phyloP scores from a whole-genome alignment of 495 filamentous ascomycete species.

The Aspergillus cavernicola region DNA sequence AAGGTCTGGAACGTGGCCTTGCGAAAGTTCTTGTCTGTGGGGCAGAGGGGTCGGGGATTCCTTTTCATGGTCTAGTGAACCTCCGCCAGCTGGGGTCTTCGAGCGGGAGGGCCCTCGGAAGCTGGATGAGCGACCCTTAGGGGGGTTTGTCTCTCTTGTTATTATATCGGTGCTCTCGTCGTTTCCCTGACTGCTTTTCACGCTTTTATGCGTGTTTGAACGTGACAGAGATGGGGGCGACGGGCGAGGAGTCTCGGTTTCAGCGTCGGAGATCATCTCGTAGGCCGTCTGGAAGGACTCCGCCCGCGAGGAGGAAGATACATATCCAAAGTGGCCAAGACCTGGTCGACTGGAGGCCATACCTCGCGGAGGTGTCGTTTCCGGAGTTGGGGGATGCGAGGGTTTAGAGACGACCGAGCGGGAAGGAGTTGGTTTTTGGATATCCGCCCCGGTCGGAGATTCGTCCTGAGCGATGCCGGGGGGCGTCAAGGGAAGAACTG shows the following conservation, averaged over 20 bases:
- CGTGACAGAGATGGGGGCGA: constrained; percentile 31
- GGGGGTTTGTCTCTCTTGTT: neutral
- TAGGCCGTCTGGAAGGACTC: constrained; percentile 73
- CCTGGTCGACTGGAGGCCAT: constrained; percentile 43
- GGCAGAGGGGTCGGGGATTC: neutral
- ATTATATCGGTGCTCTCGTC: neutral
- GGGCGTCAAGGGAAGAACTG: constrained; percentile 40
- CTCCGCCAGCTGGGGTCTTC: neutral
- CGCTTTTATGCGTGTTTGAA: constrained; percentile 25
- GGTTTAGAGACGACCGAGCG: constrained; percentile 43
- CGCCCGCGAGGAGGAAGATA: constrained; percentile 50
- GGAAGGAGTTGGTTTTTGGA: constrained; percentile 23
- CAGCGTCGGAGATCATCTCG: constrained; percentile 61
- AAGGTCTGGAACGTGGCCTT: neutral
- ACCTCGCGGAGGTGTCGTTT: constrained; percentile 64
- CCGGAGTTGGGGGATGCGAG: constrained; percentile 68
- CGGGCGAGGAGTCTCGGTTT: constrained; percentile 48
- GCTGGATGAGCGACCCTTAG: neutral
- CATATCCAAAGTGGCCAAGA: constrained; percentile 26
- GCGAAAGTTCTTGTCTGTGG: neutral
- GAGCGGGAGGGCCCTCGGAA: neutral
- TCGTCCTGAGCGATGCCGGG: constrained; percentile 29
- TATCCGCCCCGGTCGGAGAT: constrained; percentile 11
- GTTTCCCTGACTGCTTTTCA: constrained; percentile 3
- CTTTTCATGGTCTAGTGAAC: neutral